Conservation (phyloP, 495 filamentous ascomycete species). For the Parachaetomium inaequale region DNA sequence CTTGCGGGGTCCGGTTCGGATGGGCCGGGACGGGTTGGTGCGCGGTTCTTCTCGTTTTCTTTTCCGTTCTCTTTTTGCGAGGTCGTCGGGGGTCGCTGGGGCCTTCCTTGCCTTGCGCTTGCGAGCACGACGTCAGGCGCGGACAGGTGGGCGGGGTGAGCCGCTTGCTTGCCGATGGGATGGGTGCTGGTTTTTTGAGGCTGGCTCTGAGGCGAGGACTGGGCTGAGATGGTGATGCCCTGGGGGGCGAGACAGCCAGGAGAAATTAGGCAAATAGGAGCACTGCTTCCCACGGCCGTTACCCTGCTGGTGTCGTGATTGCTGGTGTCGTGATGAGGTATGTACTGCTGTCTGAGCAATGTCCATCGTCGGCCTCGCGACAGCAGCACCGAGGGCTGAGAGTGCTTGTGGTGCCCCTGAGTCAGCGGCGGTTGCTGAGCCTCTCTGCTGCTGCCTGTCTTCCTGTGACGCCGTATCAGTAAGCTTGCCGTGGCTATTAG, state of each 20-base stretch:
- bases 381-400: too few relatives aligned
- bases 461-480: too few relatives aligned
- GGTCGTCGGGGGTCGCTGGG: neutral
- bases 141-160: neutral
- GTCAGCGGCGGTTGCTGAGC: too few relatives aligned
- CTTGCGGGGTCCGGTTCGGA: neutral
- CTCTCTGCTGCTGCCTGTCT: too few relatives aligned
- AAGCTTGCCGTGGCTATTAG: too few relatives aligned
- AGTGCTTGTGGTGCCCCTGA: too few relatives aligned
- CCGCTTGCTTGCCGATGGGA: neutral
- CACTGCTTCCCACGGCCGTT: constrained; percentile 6
- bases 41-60: neutral
- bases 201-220: neutral
- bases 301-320: too few relatives aligned
- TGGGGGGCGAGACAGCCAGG: neutral
- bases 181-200: neutral
- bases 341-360: too few relatives aligned
- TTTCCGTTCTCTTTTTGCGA: neutral
- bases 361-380: too few relatives aligned
- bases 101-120: neutral
- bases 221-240: neutral
- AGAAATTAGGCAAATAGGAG: constrained; percentile 6
- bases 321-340: neutral
- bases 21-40: too few relatives aligned
- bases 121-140: neutral